Evolutionary conservation across 1,284 basidiomycete genomes (phyloP).

Genomic region (Coniferiporia weirii): DNA sequence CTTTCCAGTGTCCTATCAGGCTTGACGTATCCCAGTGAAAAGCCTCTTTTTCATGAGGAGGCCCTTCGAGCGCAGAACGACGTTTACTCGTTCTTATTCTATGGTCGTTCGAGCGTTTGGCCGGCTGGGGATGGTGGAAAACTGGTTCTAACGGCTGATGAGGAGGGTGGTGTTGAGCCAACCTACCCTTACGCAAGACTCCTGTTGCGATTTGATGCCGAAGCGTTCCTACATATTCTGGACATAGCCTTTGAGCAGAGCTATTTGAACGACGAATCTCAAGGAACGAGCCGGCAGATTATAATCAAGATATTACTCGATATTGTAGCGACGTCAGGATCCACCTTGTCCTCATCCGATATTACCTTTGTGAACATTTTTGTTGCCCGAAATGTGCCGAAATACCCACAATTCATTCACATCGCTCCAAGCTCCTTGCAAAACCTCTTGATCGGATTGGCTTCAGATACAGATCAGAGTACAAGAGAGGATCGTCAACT

Average conservation of each 20-base stretch:
- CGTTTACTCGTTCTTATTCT: conserved; percentile 81
- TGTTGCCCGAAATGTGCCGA: conserved; percentile 92
- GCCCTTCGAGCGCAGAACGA: conserved; percentile 63
- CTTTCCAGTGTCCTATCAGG: conserved; percentile 85
- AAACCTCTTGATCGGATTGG: conserved; percentile 73
- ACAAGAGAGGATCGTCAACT: conserved; percentile 93
- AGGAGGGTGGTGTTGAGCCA: conserved; percentile 66
- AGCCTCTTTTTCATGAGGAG: conserved; percentile 60
- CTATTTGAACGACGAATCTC: conserved; percentile 77
- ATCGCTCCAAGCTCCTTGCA: conserved; percentile 68
- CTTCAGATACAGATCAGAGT: conserved; percentile 62
- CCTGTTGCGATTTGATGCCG: conserved; percentile 86
- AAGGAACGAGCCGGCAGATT: conserved; percentile 68
- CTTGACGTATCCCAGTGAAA: conserved; percentile 81
- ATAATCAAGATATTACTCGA: conserved; percentile 87
- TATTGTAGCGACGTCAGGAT: conserved; percentile 51
- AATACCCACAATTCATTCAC: conserved; percentile 88
- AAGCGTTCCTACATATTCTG: conserved; percentile 90
- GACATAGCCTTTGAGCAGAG: conserved; percentile 95
- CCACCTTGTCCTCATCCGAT: conserved; percentile 50
- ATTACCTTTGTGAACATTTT: conserved; percentile 91
- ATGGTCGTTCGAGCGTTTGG: conserved; percentile 77
- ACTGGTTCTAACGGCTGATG: conserved; percentile 67
- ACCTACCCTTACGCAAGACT: conserved; percentile 88
- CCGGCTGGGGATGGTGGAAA: conserved; percentile 66